phyloP scores from a whole-genome alignment of 1,284 basidiomycete genomes.

The Trametes polyzona region DNA sequence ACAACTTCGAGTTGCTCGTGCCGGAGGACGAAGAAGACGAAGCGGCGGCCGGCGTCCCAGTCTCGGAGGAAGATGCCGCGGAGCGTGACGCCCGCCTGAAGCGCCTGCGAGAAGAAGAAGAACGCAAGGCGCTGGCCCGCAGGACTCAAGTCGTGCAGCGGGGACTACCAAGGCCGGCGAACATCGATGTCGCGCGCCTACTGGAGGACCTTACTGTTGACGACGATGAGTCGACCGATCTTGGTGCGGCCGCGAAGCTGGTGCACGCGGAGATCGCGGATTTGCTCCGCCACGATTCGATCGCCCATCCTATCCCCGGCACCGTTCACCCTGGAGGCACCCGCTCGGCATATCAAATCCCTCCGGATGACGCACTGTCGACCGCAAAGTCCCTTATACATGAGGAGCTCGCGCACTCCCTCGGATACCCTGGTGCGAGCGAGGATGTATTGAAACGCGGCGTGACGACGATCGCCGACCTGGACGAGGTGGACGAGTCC shows the following conservation, averaged over 20 bases:
- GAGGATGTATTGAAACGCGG: conserved; percentile 80
- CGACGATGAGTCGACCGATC: conserved; percentile 46
- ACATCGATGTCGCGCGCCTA: conserved; percentile 75
- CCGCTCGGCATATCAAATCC: conserved; percentile 72
- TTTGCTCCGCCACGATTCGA: conserved; percentile 88
- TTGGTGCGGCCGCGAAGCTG: conserved; percentile 60
- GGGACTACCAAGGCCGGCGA: conserved; percentile 85
- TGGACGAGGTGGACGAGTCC: conserved; percentile 60
- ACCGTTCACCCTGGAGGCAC: conserved; percentile 81
- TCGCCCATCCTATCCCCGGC: conserved; percentile 89
- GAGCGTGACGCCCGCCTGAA: conserved; percentile 86
- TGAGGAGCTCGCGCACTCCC: conserved; percentile 74
- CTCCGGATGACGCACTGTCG: conserved; percentile 79
- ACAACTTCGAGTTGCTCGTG: conserved; percentile 95
- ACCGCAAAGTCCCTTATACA: conserved; percentile 78
- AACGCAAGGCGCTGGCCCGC: conserved; percentile 77
- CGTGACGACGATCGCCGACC: conserved; percentile 62
- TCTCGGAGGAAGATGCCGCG: conserved; percentile 86
- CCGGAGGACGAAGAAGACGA: conserved; percentile 82
- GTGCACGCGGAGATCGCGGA: conserved; percentile 82
- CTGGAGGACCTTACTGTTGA: conserved; percentile 60
- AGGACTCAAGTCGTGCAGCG: conserved; percentile 84
- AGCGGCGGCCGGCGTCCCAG: conserved; percentile 38
- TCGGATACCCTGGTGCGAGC: conserved; percentile 87
- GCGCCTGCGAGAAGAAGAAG: conserved; percentile 76